Conservation (phyloP, 2,329 filamentous ascomycete genomes). For the Cladosporium sp. region DNA sequence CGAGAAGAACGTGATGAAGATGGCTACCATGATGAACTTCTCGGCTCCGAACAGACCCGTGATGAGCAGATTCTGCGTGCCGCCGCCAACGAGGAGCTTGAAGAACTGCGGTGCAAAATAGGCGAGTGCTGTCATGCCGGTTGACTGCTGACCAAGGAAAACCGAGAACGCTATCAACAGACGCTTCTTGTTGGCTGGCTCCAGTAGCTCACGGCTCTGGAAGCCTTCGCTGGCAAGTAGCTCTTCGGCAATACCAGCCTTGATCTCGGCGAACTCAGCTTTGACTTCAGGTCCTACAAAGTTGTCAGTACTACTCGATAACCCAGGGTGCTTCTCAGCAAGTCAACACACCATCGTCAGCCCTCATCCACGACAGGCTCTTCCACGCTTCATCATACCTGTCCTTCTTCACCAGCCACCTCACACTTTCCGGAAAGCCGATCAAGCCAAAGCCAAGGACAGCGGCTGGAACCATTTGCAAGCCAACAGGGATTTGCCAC, state of each 20-base stretch:
- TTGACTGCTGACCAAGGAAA: conserved; percentile 52
- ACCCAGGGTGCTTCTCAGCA: no score
- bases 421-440: conserved; percentile 47
- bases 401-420: conserved; percentile 48
- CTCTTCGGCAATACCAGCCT: conserved; percentile 45
- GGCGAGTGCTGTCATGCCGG: conserved; percentile 51
- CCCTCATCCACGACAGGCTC: conserved; percentile 51
- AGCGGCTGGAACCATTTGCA: conserved; percentile 48
- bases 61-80: conserved; percentile 44
- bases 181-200: conserved; percentile 42
- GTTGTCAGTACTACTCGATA: background rate
- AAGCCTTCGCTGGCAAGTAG: conserved; percentile 35
- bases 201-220: conserved; percentile 40
- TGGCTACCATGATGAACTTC: conserved; percentile 48
- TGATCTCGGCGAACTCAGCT: conserved; percentile 51
- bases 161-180: conserved; percentile 44
- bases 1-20: conserved; percentile 50
- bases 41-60: conserved; percentile 53
- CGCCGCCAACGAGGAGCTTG: conserved; percentile 46
- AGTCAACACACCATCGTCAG: conserved; percentile 31
- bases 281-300: conserved; percentile 24
- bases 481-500: conserved; percentile 55
- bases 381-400: conserved; percentile 45
- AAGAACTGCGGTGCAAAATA: conserved; percentile 56
- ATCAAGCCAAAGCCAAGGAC: conserved; percentile 48